Percentiles rank a stretch among this genome's conserved stretches.
Conservation (phyloP, 2,329 filamentous ascomycete species). For the Phialemonium atrogriseum region DNA sequence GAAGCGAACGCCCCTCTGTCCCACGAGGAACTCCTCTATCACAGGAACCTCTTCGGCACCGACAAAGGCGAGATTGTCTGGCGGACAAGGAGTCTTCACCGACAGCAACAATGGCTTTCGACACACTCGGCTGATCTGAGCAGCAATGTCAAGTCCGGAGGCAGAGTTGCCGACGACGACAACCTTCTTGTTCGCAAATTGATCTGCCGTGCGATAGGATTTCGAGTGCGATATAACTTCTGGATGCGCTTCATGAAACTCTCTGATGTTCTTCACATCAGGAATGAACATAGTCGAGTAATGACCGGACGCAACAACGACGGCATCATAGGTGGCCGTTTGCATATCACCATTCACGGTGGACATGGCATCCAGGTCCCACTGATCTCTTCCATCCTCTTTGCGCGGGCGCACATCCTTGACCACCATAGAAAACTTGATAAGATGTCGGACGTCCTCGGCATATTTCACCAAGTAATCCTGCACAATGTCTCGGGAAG, state of each 20-base stretch:
- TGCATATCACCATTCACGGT: conserved; percentile 32
- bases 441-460: conserved; percentile 54
- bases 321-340: conserved; percentile 57
- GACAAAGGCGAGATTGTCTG: conserved; percentile 34
- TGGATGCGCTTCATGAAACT: conserved; percentile 53
- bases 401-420: conserved; percentile 41
- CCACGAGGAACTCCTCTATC: conserved; percentile 48
- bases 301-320: conserved; percentile 69
- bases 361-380: conserved; percentile 51
- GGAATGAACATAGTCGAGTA: conserved; percentile 64
- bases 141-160: conserved; percentile 75
- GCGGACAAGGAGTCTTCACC: conserved; percentile 42
- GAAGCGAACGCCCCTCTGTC: conserved; percentile 54
- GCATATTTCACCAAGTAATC: conserved; percentile 69
- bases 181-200: conserved; percentile 63
- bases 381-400: conserved; percentile 35
- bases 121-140: conserved; percentile 60
- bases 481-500: conserved; percentile 61
- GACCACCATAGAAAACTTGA: conserved; percentile 66
- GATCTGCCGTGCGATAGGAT: conserved; percentile 59
- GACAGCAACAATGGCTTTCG: conserved; percentile 55
- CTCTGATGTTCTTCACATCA: conserved; percentile 46
- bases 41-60: conserved; percentile 44
- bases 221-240: conserved; percentile 66
- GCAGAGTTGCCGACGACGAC: conserved; percentile 78